phyloP scores from a whole-genome alignment of 768 basidiomycete species.

The Lentinula guzmanii region DNA sequence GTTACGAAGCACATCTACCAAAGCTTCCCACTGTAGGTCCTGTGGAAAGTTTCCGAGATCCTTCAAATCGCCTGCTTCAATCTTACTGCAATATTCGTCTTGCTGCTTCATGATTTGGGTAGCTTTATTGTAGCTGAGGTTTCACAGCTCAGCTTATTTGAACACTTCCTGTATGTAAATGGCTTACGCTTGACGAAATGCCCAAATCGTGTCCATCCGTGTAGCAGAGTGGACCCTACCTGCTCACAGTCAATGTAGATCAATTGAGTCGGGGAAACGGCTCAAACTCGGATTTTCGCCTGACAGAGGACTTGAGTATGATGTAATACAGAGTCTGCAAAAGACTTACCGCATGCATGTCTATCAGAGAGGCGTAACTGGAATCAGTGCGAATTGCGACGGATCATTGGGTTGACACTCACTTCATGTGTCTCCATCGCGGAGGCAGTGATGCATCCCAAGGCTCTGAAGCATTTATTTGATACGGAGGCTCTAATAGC shows the following conservation, averaged over 20 bases:
- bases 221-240: slow-evolving; percentile 35
- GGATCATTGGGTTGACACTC: slow-evolving; percentile 12
- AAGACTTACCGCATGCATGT: slow-evolving; percentile 40
- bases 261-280: slow-evolving; percentile 1
- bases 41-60: slow-evolving; percentile 49
- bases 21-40: slow-evolving; percentile 70
- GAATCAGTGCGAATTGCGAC: neutral
- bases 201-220: slow-evolving; percentile 69
- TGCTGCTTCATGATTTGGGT: slow-evolving; percentile 60
- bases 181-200: slow-evolving; percentile 58
- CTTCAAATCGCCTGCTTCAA: slow-evolving; percentile 9
- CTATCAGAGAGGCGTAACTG: slow-evolving; percentile 15
- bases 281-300: slow-evolving; percentile 51
- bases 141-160: slow-evolving; percentile 18
- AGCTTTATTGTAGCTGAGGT: slow-evolving; percentile 53
- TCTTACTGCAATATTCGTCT: slow-evolving; percentile 59
- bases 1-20: slow-evolving; percentile 75
- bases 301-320: slow-evolving; percentile 14
- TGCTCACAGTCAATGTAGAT: slow-evolving; percentile 15
- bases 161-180: neutral
- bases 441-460: slow-evolving; percentile 24
- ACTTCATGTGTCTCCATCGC: slow-evolving; percentile 76
- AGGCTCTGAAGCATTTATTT: slow-evolving; percentile 35
- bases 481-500: slow-evolving; percentile 69
- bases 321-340: neutral